Evolutionary conservation across 768 basidiomycete genomes (phyloP), one percentile per base, ranked within the genome.

Genomic region (Hydnomerulius pinastri): DNA sequence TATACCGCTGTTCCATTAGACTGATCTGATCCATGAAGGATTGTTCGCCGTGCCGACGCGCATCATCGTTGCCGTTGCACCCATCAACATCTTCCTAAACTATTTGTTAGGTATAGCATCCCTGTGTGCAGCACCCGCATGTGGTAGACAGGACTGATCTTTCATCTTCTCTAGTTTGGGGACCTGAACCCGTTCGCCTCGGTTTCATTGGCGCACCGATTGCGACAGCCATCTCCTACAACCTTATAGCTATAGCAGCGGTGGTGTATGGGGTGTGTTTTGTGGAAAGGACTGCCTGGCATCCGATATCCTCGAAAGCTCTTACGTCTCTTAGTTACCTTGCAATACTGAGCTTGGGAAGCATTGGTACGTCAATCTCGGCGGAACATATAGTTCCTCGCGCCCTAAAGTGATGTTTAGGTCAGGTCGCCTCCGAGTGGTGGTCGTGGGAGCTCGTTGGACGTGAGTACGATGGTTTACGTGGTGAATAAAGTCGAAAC

Each of bases 181-280:
- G 92, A 1, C 92, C 92, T 88, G 72, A 78, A 17, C 71, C 80
- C 1, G 70, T 96, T 43, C 76, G 88, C 11, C 74, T 98, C 5
- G 96, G 96, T 1, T 98, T 91, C 67, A 83, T 91, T 47, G 96
- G 96, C 13, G 95, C 94, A 3, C 95, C 96, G 0, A 77, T 98
- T 35, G 89, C 94, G 0, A 90, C 92, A 0, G 87, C 89, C 0
- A 77, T 94, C 46, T 89, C 89, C 13, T 92, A 94, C 71, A 96
- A 93, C 67, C 73, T 96, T 20, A 85, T 92, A 43, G 73, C 83
- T 0, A 35, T 86, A 27, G 63, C 78, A 41, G 87, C 82, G 1
- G 66, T 89, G 41, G 47, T 74, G 17, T 90, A 89, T 56, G 87
- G 83, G 4, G 57, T 85, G 12, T 77, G 80, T 59, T 83, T 79